Percentiles rank a stretch among this genome's conserved stretches.
phyloP scores from a whole-genome alignment of 2,329 filamentous ascomycete species.

The Fusarium multiceps region DNA sequence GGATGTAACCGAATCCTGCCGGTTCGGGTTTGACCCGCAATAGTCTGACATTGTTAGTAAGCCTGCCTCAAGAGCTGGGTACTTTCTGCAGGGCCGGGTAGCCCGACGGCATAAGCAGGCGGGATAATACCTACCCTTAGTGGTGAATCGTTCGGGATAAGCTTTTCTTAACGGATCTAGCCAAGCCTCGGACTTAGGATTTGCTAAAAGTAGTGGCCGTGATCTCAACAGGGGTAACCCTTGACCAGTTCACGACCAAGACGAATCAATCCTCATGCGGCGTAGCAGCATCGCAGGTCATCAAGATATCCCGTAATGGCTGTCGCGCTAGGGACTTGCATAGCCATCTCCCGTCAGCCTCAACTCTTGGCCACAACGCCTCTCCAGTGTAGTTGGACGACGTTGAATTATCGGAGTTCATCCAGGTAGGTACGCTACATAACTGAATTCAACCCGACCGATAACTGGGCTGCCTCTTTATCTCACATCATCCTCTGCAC shows the following conservation, averaged over 20 bases:
- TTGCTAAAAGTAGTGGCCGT: neutral
- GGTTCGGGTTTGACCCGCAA: neutral
- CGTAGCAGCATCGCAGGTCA: neutral
- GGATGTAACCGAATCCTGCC: neutral
- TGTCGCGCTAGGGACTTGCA: slow-evolving; percentile 6
- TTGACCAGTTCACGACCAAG: neutral
- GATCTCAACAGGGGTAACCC: neutral
- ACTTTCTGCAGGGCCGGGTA: neutral
- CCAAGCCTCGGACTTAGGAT: neutral
- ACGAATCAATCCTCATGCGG: neutral
- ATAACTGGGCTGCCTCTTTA: neutral
- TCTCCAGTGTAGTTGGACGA: neutral
- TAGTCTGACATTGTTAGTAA: slow-evolving; percentile 4
- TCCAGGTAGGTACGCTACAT: slow-evolving; percentile 6
- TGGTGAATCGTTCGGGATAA: neutral
- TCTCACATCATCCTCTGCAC: neutral
- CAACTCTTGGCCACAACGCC: neutral
- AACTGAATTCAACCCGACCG: neutral
- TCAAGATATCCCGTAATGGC: neutral
- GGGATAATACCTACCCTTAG: neutral
- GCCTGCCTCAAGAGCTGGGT: neutral
- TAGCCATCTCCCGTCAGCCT: neutral
- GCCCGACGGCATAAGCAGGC: neutral
- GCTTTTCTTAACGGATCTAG: neutral
- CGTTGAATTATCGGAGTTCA: neutral